Base-by-base conservation (phyloP, 2,329 filamentous ascomycete species). In the Colletotrichum nymphaeae region DNA sequence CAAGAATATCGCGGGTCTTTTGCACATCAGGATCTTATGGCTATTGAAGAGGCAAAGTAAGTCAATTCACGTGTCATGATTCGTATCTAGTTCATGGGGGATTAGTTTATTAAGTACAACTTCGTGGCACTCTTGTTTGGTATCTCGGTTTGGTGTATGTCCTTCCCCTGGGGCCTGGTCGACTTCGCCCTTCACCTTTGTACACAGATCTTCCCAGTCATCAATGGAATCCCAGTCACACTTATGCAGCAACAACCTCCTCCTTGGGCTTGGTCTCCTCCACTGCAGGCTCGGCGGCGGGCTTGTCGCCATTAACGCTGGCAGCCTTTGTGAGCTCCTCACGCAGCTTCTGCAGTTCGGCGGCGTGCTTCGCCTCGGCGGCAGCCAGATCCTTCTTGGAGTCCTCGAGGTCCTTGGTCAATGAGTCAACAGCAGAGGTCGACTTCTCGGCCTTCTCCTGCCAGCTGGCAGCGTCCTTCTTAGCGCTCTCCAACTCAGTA, bases 271-370 rank as follows among this genome's bases (percentile, higher is more conserved):
- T 68, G 60, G 71, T 66, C 42, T 74, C 67, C 65, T 60, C 53
- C 26, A 67, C 30, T 19, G 59, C 35, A 5, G 42, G 32, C 62
- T 84, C 79, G 24, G 82, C 82, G 30, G 82, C 78, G 12, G 80
- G 79, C 76, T 84, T 81, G 28, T 79, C 77, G 4, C 80, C 80
- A 75, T 84, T 83, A 68, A 80, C 77, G 69, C 84, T 79, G 4
- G 83, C 83, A 62, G 79, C 78, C 66, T 83, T 80, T 6, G 75
- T 68, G 63, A 80, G 78, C 73, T 83, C 80, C 16, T 79, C 78
- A 30, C 78, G 76, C 59, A 79, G 75, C 69, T 79, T 78, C 77
- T 81, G 79, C n/a, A 80, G 69, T 37, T 75, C 71, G 24, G 70
- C 53, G 14, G 55, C 67, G 22, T 53, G 62, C 32, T 64, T 67